These are phyloP conservation scores for Balamuthia mandrillaris DNA, from an alignment of 208 protist genomes.

Conservation along the genomic window DNA sequence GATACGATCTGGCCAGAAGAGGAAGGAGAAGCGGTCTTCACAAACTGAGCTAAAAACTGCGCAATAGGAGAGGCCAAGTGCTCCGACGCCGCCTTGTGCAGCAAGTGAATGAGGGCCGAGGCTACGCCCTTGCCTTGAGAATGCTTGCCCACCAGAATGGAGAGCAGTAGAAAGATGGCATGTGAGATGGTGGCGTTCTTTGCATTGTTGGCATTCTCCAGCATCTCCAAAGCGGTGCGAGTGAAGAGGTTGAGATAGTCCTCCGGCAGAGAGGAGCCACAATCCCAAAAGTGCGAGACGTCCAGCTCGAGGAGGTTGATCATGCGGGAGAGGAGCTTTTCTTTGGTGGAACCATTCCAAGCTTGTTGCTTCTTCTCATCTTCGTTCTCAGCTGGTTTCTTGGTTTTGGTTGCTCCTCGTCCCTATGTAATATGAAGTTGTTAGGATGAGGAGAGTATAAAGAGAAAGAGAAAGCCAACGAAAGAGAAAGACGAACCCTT, in stretches of 20 bases:
- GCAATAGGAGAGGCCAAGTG: too few relatives aligned
- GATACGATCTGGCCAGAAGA: neutral
- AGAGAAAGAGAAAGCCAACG: too few relatives aligned
- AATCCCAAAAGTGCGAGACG: neutral
- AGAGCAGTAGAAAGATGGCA: neutral
- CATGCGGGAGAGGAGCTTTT: neutral
- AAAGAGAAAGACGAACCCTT: neutral
- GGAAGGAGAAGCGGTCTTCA: neutral
- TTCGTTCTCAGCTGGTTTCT: neutral
- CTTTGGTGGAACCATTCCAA: neutral
- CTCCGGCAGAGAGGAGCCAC: slow-evolving; percentile 16
- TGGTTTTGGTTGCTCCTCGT: neutral
- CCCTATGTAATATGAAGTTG: neutral
- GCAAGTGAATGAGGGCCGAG: too few relatives aligned
- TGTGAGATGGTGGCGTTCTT: too few relatives aligned
- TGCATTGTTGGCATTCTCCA: neutral
- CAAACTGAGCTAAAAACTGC: neutral
- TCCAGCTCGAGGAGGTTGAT: neutral
- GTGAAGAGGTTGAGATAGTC: neutral
- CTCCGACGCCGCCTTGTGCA: too few relatives aligned
- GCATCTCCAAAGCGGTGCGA: neutral
- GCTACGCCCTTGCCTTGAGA: too few relatives aligned
- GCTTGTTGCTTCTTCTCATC: neutral
- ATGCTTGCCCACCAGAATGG: too few relatives aligned
- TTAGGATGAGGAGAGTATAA: neutral